A percentile compares a stretch with the other conserved stretches of the same genome.
These are phyloP conservation scores for Boechera retrofracta DNA, from an alignment of 345 rosid species.

Conservation along the genomic window DNA sequence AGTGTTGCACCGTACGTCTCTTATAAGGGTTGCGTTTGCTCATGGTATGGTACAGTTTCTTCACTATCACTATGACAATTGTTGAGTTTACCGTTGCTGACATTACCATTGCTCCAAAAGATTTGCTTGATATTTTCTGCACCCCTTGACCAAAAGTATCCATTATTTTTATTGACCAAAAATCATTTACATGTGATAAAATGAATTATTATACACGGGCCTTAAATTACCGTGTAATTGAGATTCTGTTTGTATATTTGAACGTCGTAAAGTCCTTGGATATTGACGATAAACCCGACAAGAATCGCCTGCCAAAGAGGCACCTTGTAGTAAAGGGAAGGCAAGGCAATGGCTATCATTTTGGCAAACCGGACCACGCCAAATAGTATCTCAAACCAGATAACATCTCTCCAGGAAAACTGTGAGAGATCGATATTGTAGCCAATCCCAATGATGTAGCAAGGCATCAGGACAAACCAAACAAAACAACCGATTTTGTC, in stretches of 20 bases:
- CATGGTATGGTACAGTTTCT: conserved; percentile 43
- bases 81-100: conserved; percentile 39
- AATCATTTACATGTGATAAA: not conserved
- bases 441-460: conserved; percentile 47
- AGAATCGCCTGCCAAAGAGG: conserved; percentile 53
- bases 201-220: not conserved
- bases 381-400: conserved; percentile 32
- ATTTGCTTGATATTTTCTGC: conserved; percentile 43
- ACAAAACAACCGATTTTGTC: conserved; percentile 49
- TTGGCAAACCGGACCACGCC: conserved; percentile 29
- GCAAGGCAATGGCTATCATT: conserved; percentile 34
- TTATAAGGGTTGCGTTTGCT: conserved; percentile 52
- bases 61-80: conserved; percentile 33
- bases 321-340: conserved; percentile 47
- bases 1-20: conserved; percentile 46
- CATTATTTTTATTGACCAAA: not conserved
- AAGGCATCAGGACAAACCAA: conserved; percentile 49
- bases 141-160: conserved; percentile 28
- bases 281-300: conserved; percentile 49
- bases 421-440: conserved; percentile 33
- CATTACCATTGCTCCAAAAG: conserved; percentile 43
- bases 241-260: conserved; percentile 39
- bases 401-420: not conserved
- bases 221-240: conserved; percentile 30
- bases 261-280: conserved; percentile 53